These are phyloP conservation scores for Thamnidium elegans DNA, from an alignment of 192 early-diverging fungal genomes.

Conservation along the genomic window DNA sequence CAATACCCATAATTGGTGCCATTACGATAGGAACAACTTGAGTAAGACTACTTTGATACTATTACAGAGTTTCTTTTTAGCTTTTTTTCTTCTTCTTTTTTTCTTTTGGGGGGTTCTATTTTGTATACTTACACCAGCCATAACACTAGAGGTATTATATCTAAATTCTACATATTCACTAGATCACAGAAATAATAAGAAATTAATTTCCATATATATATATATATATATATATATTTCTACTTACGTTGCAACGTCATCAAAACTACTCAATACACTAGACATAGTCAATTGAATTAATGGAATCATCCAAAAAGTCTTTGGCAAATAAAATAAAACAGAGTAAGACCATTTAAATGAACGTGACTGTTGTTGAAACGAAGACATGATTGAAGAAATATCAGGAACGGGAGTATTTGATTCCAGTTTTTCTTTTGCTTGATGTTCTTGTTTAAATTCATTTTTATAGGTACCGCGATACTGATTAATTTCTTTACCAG, in stretches of 20 bases:
- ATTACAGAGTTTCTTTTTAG: not conserved
- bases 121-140: constrained; percentile 25
- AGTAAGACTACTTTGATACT: constrained; percentile 44
- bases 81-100: too few relatives aligned
- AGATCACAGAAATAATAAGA: not conserved
- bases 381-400: not conserved
- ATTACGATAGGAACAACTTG: constrained; percentile 56
- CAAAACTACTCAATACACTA: constrained; percentile 36
- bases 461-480: not conserved
- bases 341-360: constrained; percentile 13
- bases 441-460: constrained; percentile 8
- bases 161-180: constrained; percentile 34
- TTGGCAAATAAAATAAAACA: constrained; percentile 23
- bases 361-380: not conserved
- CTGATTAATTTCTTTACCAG: constrained; percentile 13
- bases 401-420: not conserved
- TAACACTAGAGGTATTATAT: constrained; percentile 24
- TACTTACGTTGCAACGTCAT: constrained; percentile 28
- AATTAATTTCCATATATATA: too few relatives aligned
- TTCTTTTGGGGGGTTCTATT: too few relatives aligned
- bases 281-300: constrained; percentile 31
- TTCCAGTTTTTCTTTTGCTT: not conserved
- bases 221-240: not conserved
- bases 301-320: constrained; percentile 30
- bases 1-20: constrained; percentile 46